Base-by-base conservation (phyloP, 805 yeast genomes). In the Lachancea quebecensis region DNA sequence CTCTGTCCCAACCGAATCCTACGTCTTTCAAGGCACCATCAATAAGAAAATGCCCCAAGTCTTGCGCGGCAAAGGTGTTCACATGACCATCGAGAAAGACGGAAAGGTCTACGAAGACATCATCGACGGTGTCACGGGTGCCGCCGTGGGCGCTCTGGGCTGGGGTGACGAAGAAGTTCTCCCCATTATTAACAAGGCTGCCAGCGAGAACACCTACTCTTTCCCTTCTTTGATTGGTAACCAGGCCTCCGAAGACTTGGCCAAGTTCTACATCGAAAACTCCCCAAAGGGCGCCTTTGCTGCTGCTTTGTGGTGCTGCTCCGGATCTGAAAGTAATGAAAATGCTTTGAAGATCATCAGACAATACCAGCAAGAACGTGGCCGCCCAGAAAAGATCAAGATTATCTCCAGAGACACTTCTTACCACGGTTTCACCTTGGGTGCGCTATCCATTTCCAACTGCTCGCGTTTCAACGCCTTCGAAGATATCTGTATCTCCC, bases 321-420 rank as follows among this genome's bases (percentile, higher is more conserved):
- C 82, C 8, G 88, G 88, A 14, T 69, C 84, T 29, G 85, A 79
- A 61, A 77, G 82, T 29, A 79, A 77, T 56, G 85, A 80, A 57
- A 81, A 79, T 36, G 82, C 83, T 7, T 53, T 80, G 58, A 79
- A 79, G 62, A 75, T 80, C 50, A 75, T 77, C 28, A 65, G 66
- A 52, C 77, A 73, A 56, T 72, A 73, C 53, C 69, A 65, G 50
- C 51, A 66, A 36, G 78, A 73, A 55, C 65, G 58, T 25, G 73
- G 73, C 33, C 70, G 70, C 48, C 57, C 66, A 8, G 58, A 64
- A 35, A 69, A 74, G 53, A 51, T 53, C 50, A 68, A 71, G 45
- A 65, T 68, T 45, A 71, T 74, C 45, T 62, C 73, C 5, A 66
- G 78, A 55, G 60, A 65, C 32, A 65, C 63, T 47, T 62, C 75